Evolutionary conservation across 1,284 basidiomycete species (phyloP).

Genomic region (Heterobasidion occidentale): DNA sequence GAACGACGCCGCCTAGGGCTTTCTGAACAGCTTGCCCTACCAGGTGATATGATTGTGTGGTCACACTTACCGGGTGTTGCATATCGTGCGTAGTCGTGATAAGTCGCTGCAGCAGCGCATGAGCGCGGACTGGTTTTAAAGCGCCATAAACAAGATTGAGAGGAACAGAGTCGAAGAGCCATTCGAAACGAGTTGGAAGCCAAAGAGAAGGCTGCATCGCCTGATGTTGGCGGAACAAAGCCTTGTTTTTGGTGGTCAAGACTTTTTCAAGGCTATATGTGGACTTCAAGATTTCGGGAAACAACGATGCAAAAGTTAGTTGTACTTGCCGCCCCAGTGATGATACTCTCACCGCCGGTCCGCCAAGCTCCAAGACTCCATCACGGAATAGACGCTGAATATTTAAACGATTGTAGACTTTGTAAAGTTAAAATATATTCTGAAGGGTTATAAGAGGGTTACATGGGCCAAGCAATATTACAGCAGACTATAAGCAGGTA

Average conservation of each 20-base stretch:
- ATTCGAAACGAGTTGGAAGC: conserved; percentile 4
- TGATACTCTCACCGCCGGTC: no score
- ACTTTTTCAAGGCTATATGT: conserved; percentile 1
- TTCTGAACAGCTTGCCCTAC: neutral
- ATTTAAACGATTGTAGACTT: no score
- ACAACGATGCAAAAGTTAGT: no score
- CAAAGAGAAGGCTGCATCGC: conserved; percentile 3
- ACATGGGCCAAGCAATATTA: no score
- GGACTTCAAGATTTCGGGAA: no score
- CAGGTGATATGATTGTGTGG: neutral
- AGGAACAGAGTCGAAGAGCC: conserved; percentile 3
- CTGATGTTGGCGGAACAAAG: neutral
- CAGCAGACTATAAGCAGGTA: no score
- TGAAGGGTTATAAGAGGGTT: no score
- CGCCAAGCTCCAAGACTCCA: no score
- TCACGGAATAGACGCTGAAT: no score
- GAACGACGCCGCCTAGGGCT: conserved; percentile 25
- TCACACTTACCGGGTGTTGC: conserved; percentile 39
- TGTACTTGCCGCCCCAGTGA: no score
- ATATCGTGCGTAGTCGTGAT: conserved; percentile 67
- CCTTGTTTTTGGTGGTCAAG: conserved; percentile 15
- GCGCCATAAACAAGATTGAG: neutral
- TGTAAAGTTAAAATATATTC: no score
- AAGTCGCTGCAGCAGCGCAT: conserved; percentile 17
- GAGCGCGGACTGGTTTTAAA: neutral